Conservation (phyloP, 2,329 filamentous ascomycete species). For the Zelopaecilomyces penicillatus region DNA sequence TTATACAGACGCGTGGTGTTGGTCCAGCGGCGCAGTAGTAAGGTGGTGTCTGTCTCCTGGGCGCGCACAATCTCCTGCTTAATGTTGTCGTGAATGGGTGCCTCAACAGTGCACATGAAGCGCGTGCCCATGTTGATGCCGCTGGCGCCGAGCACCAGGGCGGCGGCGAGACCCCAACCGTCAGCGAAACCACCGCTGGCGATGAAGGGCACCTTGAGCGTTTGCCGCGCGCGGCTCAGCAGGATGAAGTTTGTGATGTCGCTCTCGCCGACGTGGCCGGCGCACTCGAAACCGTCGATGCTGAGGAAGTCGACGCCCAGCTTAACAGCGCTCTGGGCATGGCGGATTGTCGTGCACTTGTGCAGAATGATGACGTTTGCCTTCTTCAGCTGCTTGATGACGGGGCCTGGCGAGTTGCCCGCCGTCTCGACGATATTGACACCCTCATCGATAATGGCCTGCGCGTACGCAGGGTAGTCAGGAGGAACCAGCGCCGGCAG, state of each 20-base stretch:
- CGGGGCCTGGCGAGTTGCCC: slow-evolving; percentile 77
- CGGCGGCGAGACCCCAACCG: slow-evolving; percentile 84
- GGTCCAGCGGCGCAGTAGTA: slow-evolving; percentile 82
- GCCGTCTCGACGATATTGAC: slow-evolving; percentile 88
- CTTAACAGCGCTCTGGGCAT: slow-evolving; percentile 85
- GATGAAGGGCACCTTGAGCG: slow-evolving; percentile 81
- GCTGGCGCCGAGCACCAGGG: slow-evolving; percentile 79
- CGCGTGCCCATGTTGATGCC: slow-evolving; percentile 98
- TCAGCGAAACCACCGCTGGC: slow-evolving; percentile 94
- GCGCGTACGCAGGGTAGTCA: slow-evolving; percentile 85
- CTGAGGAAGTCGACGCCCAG: slow-evolving; percentile 93
- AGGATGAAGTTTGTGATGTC: slow-evolving; percentile 90
- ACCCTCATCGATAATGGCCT: slow-evolving; percentile 88
- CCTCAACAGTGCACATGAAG: slow-evolving; percentile 93
- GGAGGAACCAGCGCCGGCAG: slow-evolving; percentile 84
- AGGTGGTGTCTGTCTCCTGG: slow-evolving; percentile 81
- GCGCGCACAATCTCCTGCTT: slow-evolving; percentile 87
- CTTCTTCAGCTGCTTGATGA: slow-evolving; percentile 81
- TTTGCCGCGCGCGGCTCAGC: slow-evolving; percentile 74
- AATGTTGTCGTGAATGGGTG: slow-evolving; percentile 86
- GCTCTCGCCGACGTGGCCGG: slow-evolving; percentile 76
- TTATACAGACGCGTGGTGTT: slow-evolving; percentile 85
- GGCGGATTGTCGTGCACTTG: slow-evolving; percentile 95
- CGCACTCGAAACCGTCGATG: slow-evolving; percentile 97
- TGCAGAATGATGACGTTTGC: slow-evolving; percentile 75